Base-by-base conservation (phyloP, 2,329 filamentous ascomycete genomes). In the Aspergillus bombycis region DNA sequence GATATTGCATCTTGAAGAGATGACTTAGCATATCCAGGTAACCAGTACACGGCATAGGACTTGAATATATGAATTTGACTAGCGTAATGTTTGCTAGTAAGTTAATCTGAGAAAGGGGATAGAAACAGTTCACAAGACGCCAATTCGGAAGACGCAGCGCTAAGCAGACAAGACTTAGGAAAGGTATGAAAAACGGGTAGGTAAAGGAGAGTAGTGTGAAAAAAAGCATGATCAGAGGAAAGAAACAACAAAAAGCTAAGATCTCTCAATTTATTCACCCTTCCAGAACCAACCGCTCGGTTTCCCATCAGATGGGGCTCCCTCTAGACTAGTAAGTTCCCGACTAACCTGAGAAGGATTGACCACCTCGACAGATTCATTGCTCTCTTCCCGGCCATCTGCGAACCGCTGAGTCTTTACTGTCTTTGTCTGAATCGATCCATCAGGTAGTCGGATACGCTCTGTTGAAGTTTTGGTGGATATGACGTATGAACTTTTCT, bases 301-400 rank as follows among this genome's bases (percentile, higher is more conserved):
- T 21, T 63, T 68, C 43, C 66, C 58, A 11, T 63, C 53, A 45
- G 67, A 38, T 16, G 53, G 32, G 54, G 60, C 19, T 30, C 45
- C 61, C 38, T 66, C 63, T 6, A 62, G 41, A 23, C 66, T 61
- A 34, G 60, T 57, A 41, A 68, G 59, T 9, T 67, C 41, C n/a
- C 53, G 57, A 30, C 67, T 55, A 5, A 53, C 60, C 36, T 68
- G 67, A 10, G 68, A 70, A 30, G 72, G 68, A 26, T 71, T 76
- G 46, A 71, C 64, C 10, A 73, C 68, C 53, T 87, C 83, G 4
- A 84, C 76, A 9, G 83, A 85, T 67, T 88, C 85, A 10, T 84
- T 82, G 38, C 76, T 85, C 71, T 89, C 86, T 70, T 89, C 87
- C 4, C 82, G 79, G 0, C 87, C 87, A 75, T 89, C 86, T 1